Base-by-base conservation (phyloP, 2,329 filamentous ascomycete genomes). In the Hawksworthiomyces lignivorus region DNA sequence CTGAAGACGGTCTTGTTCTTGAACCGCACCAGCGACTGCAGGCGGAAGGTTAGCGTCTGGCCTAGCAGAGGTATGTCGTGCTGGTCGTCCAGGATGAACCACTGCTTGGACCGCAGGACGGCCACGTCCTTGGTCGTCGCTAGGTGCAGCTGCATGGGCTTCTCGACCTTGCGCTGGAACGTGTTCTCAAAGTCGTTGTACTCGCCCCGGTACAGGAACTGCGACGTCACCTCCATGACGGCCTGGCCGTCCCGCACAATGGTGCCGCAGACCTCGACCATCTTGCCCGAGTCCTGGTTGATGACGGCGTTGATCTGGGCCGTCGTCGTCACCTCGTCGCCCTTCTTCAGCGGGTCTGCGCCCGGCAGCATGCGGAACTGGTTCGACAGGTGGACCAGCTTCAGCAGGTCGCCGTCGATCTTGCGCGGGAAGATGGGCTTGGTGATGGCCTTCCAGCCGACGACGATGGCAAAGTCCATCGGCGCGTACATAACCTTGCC, bases 211-310 rank as follows among this genome's bases (percentile, higher is more conserved):
- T 98, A 98, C 56, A 98, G 65, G 75, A 98, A 98, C 63, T 98
- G 92, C 48, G 88, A 96, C 11, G 89, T 97, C 21, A 98, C 92
- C 60, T 98, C 88, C 92, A 98, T 98, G 49, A 98, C 87, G 6
- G 88, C 74, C 61, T 85, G 65, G 20, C 84, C 84, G 41, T 89
- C 80, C 32, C 92, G 84, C 41, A 77, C 83, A 56, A 98, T 95
- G 6, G 92, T 98, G 48, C 92, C 92, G 56, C 89, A 96, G n/a
- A 98, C 90, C 65, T 98, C 94, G 15, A 98, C 94, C 89, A 98
- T 96, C 74, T 98, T 98, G 36, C 92, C 92, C 46, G 92, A 88
- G 12, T 95, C 88, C 63, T 98, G 89, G 69, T 97, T 98, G 70
- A 98, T 84, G 56, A 98, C 88, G 14, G 92, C 88, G 55, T 98